Evolutionary conservation across 2,329 filamentous ascomycete genomes (phyloP).

Genomic region (Sporothrix humicola): DNA sequence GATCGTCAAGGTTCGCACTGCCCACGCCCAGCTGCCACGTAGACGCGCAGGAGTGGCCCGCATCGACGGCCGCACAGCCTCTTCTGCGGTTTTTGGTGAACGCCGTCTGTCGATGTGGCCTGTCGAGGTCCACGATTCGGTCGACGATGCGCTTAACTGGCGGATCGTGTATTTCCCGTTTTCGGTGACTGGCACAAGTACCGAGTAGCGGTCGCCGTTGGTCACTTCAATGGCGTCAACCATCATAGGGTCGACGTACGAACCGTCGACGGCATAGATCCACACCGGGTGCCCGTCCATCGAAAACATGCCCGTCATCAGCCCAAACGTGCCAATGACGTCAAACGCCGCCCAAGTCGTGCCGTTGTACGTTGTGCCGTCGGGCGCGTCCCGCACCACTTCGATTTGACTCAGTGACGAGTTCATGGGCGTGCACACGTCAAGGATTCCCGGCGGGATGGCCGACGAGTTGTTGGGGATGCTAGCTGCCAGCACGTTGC

Average conservation of each 20-base stretch:
- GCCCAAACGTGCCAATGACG: constrained; percentile 58
- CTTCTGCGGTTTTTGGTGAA: too few relatives aligned
- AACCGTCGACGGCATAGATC: constrained; percentile 60
- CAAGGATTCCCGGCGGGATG: constrained; percentile 52
- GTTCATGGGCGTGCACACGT: constrained; percentile 55
- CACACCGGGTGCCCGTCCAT: constrained; percentile 61
- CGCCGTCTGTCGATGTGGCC: too few relatives aligned
- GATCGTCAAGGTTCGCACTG: too few relatives aligned
- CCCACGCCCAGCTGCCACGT: too few relatives aligned
- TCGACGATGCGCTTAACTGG: too few relatives aligned
- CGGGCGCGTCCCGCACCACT: constrained; percentile 40
- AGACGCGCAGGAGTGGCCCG: too few relatives aligned
- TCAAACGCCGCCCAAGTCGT: constrained; percentile 58
- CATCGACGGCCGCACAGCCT: too few relatives aligned
- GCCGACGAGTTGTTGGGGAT: constrained; percentile 44
- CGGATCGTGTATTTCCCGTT: constrained; percentile 61
- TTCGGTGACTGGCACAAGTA: constrained; percentile 51
- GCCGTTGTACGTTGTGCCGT: background rate
- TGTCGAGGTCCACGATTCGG: too few relatives aligned
- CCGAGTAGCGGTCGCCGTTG: constrained; percentile 61
- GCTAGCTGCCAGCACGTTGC: constrained; percentile 42
- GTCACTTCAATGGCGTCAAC: constrained; percentile 55
- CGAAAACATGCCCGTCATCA: constrained; percentile 53
- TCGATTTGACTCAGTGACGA: constrained; percentile 52
- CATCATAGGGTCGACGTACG: constrained; percentile 58